Evolutionary conservation across 2,329 filamentous ascomycete genomes (phyloP).

Genomic region (Sarocladiaceae sp.): DNA sequence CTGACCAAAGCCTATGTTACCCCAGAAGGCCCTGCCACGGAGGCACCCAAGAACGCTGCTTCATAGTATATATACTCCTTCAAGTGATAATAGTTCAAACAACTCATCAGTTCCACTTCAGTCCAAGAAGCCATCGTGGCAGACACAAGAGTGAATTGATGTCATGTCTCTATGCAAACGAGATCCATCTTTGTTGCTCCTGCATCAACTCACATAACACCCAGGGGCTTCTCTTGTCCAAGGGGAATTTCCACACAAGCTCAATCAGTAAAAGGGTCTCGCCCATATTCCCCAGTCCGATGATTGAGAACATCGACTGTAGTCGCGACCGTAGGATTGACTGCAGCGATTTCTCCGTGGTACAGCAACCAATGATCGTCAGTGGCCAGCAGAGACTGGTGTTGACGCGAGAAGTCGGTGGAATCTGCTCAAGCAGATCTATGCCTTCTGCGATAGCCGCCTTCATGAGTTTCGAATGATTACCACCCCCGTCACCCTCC

Average conservation of each 20-base stretch:
- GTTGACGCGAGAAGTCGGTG: conserved; percentile 18
- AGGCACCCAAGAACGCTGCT: conserved; percentile 39
- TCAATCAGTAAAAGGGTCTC: conserved; percentile 28
- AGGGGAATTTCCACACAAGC: conserved; percentile 27
- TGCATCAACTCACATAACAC: conserved; percentile 33
- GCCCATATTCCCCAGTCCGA: conserved; percentile 33
- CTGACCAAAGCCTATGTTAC: conserved; percentile 53
- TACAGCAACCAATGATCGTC: conserved; percentile 20
- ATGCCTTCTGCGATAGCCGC: conserved; percentile 14
- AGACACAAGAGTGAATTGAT: no score
- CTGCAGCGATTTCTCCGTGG: conserved; percentile 23
- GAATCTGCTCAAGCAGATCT: conserved; percentile 15
- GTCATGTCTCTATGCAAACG: conserved; percentile 31
- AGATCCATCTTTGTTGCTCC: conserved; percentile 34
- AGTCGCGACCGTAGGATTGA: conserved; percentile 23
- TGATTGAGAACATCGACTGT: conserved; percentile 18
- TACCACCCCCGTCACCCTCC: neutral
- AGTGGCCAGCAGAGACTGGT: conserved; percentile 23
- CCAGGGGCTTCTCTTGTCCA: conserved; percentile 24
- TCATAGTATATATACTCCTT: neutral
- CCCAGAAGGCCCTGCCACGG: conserved; percentile 14
- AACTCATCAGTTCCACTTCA: no score
- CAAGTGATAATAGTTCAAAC: neutral
- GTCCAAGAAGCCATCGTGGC: no score
- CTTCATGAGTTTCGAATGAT: neutral